phyloP scores from a whole-genome alignment of 2,329 filamentous ascomycete genomes.

The Ceratocystiopsis minuta region DNA sequence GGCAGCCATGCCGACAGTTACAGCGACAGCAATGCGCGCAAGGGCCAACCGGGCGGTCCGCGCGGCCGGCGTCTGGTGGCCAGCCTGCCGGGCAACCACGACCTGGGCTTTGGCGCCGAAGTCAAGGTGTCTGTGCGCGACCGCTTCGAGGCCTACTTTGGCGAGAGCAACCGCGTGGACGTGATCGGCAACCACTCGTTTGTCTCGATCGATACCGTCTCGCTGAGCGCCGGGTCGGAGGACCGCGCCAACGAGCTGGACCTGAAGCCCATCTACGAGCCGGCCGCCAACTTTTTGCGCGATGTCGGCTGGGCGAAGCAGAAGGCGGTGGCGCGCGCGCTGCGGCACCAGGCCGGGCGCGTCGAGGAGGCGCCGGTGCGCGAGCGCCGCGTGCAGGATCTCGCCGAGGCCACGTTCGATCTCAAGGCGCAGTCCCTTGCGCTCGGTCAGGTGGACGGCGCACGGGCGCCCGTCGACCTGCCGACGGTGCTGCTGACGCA shows the following conservation, averaged over 20 bases:
- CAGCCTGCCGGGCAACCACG: conserved; percentile 85
- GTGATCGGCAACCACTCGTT: conserved; percentile 90
- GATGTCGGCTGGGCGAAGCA: conserved; percentile 45
- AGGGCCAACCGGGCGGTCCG: conserved; percentile 25
- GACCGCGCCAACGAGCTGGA: conserved; percentile 32
- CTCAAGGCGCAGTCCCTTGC: not conserved
- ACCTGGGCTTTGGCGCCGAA: conserved; percentile 75
- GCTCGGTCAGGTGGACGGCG: conserved; percentile 11
- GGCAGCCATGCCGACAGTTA: too few species aligned
- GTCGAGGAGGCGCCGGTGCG: conserved; percentile 37
- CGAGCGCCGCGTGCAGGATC: conserved; percentile 40
- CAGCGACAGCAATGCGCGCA: too few species aligned
- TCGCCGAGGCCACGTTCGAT: conserved; percentile 27
- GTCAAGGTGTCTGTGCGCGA: conserved; percentile 66
- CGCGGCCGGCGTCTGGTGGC: conserved; percentile 62
- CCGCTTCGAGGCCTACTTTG: conserved; percentile 76
- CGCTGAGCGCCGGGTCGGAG: conserved; percentile 54
- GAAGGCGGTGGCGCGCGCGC: conserved; percentile 49
- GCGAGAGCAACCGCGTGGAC: conserved; percentile 78
- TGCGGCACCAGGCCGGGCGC: conserved; percentile 47
- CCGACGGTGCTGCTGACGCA: conserved; percentile 83
- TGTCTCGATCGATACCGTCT: conserved; percentile 78
- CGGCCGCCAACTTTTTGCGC: conserved; percentile 59
- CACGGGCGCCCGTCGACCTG: conserved; percentile 38
- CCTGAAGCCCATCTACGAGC: conserved; percentile 49